Base-by-base conservation (phyloP, 495 filamentous ascomycete genomes). In the Thozetella sp. region DNA sequence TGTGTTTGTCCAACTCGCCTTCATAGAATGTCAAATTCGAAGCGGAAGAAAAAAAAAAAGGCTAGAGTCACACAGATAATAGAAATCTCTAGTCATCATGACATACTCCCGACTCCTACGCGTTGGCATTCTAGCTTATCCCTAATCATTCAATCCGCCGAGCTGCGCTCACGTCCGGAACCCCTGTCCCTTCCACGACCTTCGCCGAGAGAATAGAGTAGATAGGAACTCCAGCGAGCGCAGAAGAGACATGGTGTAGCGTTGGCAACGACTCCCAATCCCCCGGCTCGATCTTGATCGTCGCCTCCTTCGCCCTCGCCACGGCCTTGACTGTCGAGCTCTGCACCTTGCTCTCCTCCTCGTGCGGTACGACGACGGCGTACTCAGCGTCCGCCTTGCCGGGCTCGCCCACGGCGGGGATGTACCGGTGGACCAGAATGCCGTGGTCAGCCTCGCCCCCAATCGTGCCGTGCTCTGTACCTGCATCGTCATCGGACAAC, bases 251-350 rank as follows among this genome's bases (percentile, higher is more conserved):
- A 68, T 85, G 81, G 60, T 87, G 81, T 40, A 86, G 66, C 1
- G 82, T 86, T 0, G 85, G 84, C 53, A 87, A 62, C 20, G 65
- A 65, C 25, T 82, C 67, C 81, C 75, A 81, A 56, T 79, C 73
- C 20, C 79, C 63, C 3, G 63, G 64, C 34, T 80, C 68, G 34
- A 85, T 73, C 50, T 71, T 66, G 56, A 84, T 66, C n/a, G 63
- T 72, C 9, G 77, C 77, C 51, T 75, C 76, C 17, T 64, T 67
- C n/a, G 76, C 68, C 50, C 66, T 72, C 20, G 67, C 69, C 34
- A 76, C 71, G 60, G 72, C 70, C 2, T 67, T 70, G 15, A 67
- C 26, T 12, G 57, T 62, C 19, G 67, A 20, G 30, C 72, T 64
- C 22, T 74, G 67, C 10, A 71, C 51, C 45, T 75, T 73, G 10